Conservation (phyloP, 2,329 filamentous ascomycete genomes). For the Verticillium nubilum region DNA sequence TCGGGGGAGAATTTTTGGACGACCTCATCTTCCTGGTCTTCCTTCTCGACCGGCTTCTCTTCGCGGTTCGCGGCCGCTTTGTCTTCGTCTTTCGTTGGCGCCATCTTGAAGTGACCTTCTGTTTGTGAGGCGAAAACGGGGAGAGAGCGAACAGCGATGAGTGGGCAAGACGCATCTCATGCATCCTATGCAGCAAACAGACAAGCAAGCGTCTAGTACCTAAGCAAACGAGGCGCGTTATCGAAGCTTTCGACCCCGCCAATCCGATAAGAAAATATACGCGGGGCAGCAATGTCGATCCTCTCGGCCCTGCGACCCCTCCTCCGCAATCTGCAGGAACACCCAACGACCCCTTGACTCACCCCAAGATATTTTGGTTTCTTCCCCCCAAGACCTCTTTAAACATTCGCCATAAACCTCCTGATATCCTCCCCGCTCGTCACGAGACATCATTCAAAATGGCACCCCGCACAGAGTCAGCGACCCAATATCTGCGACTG, state of each 20-base stretch:
- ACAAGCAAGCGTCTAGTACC: neutral
- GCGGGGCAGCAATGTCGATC: neutral
- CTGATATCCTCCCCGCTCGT: neutral
- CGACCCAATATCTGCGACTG: neutral
- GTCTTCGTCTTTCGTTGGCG: slow-evolving; percentile 1
- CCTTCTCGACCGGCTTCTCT: slow-evolving; percentile 3
- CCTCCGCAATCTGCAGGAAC: neutral
- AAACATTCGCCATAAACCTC: neutral
- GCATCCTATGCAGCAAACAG: neutral
- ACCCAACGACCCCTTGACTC: neutral
- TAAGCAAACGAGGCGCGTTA: neutral
- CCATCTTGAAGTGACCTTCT: slow-evolving; percentile 9
- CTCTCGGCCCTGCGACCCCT: neutral
- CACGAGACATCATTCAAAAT: slow-evolving; percentile 10
- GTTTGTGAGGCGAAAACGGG: neutral
- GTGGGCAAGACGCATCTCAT: neutral
- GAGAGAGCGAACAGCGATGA: neutral
- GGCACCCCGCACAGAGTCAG: slow-evolving; percentile 25
- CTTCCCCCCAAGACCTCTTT: no score
- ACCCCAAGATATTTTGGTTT: no score
- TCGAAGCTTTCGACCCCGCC: neutral
- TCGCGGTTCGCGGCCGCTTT: slow-evolving; percentile 3
- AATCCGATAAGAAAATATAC: neutral
- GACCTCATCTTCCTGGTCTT: slow-evolving; percentile 21
- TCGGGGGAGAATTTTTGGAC: slow-evolving; percentile 43